Conservation (phyloP, 2,329 filamentous ascomycete species). For the Raffaelea arxii region DNA sequence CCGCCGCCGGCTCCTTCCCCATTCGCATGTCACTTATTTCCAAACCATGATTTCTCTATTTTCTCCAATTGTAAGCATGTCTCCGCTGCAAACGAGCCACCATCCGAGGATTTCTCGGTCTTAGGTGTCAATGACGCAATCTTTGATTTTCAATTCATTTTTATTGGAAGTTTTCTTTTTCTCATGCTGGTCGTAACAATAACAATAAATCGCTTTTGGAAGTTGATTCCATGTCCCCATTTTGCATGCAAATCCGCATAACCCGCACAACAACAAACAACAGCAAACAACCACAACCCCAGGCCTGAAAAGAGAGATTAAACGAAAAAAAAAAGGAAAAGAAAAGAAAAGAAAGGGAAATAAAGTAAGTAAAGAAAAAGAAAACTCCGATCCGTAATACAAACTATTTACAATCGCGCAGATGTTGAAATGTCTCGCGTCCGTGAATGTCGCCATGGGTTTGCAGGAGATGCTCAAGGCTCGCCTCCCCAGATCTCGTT, state of each 20-base stretch:
- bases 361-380: neutral
- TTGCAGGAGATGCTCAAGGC: constrained; percentile 14
- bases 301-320: too few relatives aligned
- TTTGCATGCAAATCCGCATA: neutral
- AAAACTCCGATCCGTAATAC: neutral
- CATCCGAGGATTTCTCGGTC: too few relatives aligned
- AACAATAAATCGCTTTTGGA: constrained; percentile 6
- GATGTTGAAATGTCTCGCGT: too few relatives aligned
- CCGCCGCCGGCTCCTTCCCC: neutral
- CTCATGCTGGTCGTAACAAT: too few relatives aligned
- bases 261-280: neutral
- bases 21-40: neutral
- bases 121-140: too few relatives aligned
- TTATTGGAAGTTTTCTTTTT: neutral
- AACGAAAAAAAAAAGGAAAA: neutral
- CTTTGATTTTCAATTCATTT: too few relatives aligned
- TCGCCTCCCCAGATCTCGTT: constrained; percentile 62
- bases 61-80: neutral
- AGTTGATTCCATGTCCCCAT: constrained; percentile 7
- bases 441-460: too few relatives aligned
- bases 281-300: too few relatives aligned
- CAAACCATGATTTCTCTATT: neutral
- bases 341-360: neutral
- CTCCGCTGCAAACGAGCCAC: too few relatives aligned
- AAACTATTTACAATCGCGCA: too few relatives aligned